Base-by-base conservation (phyloP, 2,329 filamentous ascomycete species). In the Pseudodiploospora longispora region DNA sequence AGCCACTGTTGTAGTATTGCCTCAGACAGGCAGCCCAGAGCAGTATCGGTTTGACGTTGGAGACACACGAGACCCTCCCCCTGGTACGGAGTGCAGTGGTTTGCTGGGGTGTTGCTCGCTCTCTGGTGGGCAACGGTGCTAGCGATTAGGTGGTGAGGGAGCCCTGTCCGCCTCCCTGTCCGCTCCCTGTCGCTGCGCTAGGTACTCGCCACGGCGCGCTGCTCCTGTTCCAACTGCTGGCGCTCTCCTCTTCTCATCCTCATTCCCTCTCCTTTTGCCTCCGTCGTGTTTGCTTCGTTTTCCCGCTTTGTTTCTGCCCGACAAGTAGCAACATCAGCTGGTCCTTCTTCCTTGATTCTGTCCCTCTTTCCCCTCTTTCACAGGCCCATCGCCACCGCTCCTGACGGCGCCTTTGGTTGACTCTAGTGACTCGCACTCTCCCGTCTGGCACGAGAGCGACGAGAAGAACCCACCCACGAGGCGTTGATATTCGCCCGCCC, bases 381-480 rank as follows among this genome's bases (percentile, higher is more conserved):
- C 30, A 19, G n/a, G n/a, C 30, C 50, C 42, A 42, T 45, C 47
- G 46, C 49, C 42, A 40, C 46, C 46, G 27, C 39, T 30, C 32
- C 19, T 19, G 19, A 19, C 19, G 19, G 19, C 19, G 19, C 19
- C 19, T 19, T 19, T 19, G 19, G 42, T 46, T 55, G 38, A 60
- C 57, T 60, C 58, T 52, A 60, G 57, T 41, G 53, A 47, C 50
- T 58, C 56, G 51, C 55, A 50, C 39, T 55, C 44, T 41, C 28
- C 51, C 57, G 58, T 60, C 58, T 60, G 58, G 58, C 48, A 60
- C 58, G 58, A 61, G 50, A 59, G 52, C 53, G 49, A 50, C 46
- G 41, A 52, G 48, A 56, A 52, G 27, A 27, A 35, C 6, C 35
- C 35, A 30, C 37, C 43, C 29, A 41, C 43, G 38, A 44, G 32